Evolutionary conservation across 495 filamentous ascomycete species (phyloP).

Genomic region (Schizothecium vesticola): DNA sequence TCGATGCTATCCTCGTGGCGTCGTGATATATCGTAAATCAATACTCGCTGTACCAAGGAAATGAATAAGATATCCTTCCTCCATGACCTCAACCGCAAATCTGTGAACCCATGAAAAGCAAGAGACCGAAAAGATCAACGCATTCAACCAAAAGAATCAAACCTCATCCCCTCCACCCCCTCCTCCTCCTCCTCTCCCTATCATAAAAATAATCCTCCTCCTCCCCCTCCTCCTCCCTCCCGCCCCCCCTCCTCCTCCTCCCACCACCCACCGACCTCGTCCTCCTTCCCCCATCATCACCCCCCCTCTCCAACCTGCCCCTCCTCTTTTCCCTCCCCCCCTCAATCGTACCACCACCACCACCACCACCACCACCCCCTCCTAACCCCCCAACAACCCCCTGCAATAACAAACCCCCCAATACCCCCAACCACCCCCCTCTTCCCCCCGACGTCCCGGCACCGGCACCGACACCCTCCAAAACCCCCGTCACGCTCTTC

Average conservation of each 20-base stretch:
- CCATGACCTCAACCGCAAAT: not conserved
- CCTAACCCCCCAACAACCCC: slow-evolving; percentile 1
- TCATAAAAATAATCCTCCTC: slow-evolving; percentile 18
- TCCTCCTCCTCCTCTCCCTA: slow-evolving; percentile 12
- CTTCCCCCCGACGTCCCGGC: no score
- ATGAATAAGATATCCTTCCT: not conserved
- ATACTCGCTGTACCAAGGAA: not conserved
- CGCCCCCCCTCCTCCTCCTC: not conserved
- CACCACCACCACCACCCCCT: slow-evolving; percentile 11
- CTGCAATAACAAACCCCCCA: slow-evolving; percentile 25
- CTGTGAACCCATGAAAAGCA: not conserved
- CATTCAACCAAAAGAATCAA: slow-evolving; percentile 13
- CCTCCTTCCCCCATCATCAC: not conserved
- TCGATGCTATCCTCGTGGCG: not conserved
- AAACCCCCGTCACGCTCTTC: slow-evolving; percentile 27
- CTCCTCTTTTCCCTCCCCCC: not conserved
- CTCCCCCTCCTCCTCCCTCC: not conserved
- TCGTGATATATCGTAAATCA: not conserved
- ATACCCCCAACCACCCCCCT: slow-evolving; percentile 24
- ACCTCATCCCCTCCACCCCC: slow-evolving; percentile 11
- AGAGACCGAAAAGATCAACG: slow-evolving; percentile 1
- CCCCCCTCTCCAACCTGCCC: not conserved
- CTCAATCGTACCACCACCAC: not conserved
- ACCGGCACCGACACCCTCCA: slow-evolving; percentile 22
- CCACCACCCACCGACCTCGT: slow-evolving; percentile 1